These are phyloP conservation scores for Chaetoceros muelleri DNA, from an alignment of 108 stramenopile species.

Conservation along the genomic window DNA sequence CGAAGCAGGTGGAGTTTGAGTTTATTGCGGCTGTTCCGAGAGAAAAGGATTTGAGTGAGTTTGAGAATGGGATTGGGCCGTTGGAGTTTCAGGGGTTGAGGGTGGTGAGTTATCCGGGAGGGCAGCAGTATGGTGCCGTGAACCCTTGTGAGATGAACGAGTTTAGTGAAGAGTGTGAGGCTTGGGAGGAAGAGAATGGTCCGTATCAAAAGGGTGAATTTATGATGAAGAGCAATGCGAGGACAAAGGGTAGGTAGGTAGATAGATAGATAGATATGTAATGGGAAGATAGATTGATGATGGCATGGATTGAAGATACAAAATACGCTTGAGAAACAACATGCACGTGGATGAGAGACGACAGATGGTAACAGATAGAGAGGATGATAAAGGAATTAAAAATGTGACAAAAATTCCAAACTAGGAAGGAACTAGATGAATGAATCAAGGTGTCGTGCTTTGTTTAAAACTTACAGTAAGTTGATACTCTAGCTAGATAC, in stretches of 20 bases:
- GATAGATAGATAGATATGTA: no score
- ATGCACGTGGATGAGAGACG: no score
- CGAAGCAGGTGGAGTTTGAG: slow-evolving; percentile 70
- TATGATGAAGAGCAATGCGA: slow-evolving; percentile 66
- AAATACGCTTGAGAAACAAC: no score
- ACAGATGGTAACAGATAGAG: no score
- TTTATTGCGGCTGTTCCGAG: slow-evolving; percentile 79
- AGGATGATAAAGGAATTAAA: no score
- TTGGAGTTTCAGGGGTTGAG: slow-evolving; percentile 54
- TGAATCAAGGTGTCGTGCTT: no score
- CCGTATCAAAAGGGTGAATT: slow-evolving; percentile 52
- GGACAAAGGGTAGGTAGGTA: slow-evolving; percentile 70
- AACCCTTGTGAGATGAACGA: slow-evolving; percentile 95
- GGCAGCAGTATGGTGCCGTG: slow-evolving; percentile 89
- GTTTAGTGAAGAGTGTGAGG: slow-evolving; percentile 83
- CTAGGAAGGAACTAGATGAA: no score
- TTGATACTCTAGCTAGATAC: no score
- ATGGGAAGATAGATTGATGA: no score
- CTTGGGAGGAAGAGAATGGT: slow-evolving; percentile 71
- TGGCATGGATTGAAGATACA: no score
- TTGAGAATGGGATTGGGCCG: slow-evolving; percentile 77
- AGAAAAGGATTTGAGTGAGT: slow-evolving; percentile 53
- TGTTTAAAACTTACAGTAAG: no score
- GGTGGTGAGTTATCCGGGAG: slow-evolving; percentile 80
- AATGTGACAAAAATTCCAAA: no score